Evolutionary conservation across 192 early-diverging fungal genomes (phyloP).

Genomic region (Podila horticola): DNA sequence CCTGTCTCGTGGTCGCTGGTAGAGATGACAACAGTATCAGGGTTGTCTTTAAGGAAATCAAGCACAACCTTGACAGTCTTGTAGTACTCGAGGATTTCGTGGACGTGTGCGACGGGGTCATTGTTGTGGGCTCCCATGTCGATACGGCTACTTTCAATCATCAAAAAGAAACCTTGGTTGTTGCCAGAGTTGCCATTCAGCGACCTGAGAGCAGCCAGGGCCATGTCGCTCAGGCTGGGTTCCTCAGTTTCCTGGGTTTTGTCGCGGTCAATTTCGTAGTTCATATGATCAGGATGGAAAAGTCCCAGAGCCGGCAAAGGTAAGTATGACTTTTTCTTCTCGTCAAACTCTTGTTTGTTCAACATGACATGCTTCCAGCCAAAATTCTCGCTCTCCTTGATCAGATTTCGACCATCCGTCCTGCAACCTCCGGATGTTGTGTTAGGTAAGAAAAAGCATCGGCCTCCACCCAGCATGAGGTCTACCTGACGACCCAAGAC

Average conservation of each 20-base stretch:
- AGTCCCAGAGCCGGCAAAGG: slow-evolving; percentile 78
- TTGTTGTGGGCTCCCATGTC: slow-evolving; percentile 98
- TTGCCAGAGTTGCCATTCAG: slow-evolving; percentile 62
- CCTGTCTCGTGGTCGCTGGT: slow-evolving; percentile 98
- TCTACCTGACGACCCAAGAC: slow-evolving; percentile 85
- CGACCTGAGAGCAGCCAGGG: slow-evolving; percentile 80
- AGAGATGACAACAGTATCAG: slow-evolving; percentile 91
- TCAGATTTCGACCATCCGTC: slow-evolving; percentile 75
- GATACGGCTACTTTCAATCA: slow-evolving; percentile 97
- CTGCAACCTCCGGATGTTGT: slow-evolving; percentile 76
- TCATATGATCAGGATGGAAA: slow-evolving; percentile 91
- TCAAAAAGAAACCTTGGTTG: slow-evolving; percentile 88
- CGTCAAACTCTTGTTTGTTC: slow-evolving; percentile 72
- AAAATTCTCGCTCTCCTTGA: slow-evolving; percentile 57
- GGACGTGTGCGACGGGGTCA: slow-evolving; percentile 91
- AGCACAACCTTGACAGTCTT: slow-evolving; percentile 75
- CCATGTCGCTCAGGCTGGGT: slow-evolving; percentile 89
- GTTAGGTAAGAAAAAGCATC: slow-evolving; percentile 88
- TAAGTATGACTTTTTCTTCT: slow-evolving; percentile 8
- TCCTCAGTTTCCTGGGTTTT: slow-evolving; percentile 61
- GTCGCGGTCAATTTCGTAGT: slow-evolving; percentile 87
- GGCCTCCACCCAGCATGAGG: slow-evolving; percentile 92
- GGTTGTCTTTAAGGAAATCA: slow-evolving; percentile 81
- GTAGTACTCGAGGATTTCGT: slow-evolving; percentile 94
- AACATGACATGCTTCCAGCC: slow-evolving; percentile 72